Percentiles rank a stretch among this genome's conserved stretches.
These are phyloP conservation scores for Paxillus ammoniavirescens DNA, from an alignment of 768 basidiomycete species.

Conservation along the genomic window DNA sequence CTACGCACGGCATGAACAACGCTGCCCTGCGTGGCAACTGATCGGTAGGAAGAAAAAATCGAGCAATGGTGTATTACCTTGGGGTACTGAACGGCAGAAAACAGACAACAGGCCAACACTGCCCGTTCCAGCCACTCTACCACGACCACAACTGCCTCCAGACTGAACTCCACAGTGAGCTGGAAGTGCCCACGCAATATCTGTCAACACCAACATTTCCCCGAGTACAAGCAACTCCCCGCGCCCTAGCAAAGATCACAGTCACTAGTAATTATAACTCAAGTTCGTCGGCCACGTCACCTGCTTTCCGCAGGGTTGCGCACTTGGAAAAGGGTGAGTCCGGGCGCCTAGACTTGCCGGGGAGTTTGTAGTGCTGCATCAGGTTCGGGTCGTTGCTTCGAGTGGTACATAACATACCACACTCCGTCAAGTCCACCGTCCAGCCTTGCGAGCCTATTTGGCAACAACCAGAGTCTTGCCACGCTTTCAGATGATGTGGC, in stretches of 20 bases:
- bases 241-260: conserved; percentile 59
- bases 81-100: conserved; percentile 64
- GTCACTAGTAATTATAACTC: too few relatives aligned
- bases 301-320: conserved; percentile 43
- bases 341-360: conserved; percentile 72
- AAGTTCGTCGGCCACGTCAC: conserved; percentile 49
- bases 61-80: conserved; percentile 43
- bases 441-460: too few relatives aligned
- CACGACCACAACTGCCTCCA: conserved; percentile 41
- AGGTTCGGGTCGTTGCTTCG: too few relatives aligned
- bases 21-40: conserved; percentile 49
- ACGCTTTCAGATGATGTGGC: too few relatives aligned
- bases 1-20: conserved; percentile 52
- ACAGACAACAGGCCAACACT: conserved; percentile 69
- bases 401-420: too few relatives aligned
- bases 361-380: too few relatives aligned
- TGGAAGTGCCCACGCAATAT: conserved; percentile 35
- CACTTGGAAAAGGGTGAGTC: conserved; percentile 58
- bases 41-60: not conserved
- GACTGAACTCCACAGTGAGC: conserved; percentile 57
- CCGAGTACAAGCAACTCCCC: conserved; percentile 61
- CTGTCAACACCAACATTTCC: conserved; percentile 1
- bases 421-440: too few relatives aligned
- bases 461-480: too few relatives aligned
- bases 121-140: conserved; percentile 63